Evolutionary conservation across 1,139 yeast species (phyloP).

Genomic region (Lodderomyces margitis): DNA sequence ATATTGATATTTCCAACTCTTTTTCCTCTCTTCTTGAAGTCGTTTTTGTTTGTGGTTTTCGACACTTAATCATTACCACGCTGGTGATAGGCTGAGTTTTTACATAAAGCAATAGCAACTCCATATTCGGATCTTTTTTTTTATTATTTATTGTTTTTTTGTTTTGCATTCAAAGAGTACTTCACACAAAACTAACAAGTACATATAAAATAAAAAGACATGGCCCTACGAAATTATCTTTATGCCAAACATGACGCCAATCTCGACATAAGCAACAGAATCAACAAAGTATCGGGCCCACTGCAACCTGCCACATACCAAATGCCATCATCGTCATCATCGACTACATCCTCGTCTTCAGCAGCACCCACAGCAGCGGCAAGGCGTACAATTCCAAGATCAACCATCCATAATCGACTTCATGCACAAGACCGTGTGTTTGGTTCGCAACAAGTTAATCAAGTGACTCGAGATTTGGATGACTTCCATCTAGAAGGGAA

Average conservation of each 20-base stretch:
- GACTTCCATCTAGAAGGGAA: slow-evolving; percentile 3
- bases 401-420: neutral
- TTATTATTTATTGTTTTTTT: neutral
- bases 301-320: neutral
- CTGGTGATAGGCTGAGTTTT: slow-evolving; percentile 4
- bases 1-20: neutral
- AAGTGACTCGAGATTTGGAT: slow-evolving; percentile 1
- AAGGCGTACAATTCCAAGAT: neutral
- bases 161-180: neutral
- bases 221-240: slow-evolving; percentile 45
- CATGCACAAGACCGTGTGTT: neutral
- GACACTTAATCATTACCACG: neutral
- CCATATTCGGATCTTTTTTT: slow-evolving; percentile 1
- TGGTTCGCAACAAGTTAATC: neutral
- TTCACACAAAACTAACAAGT: neutral
- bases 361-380: neutral
- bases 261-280: slow-evolving; percentile 18
- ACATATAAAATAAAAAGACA: slow-evolving; percentile 9
- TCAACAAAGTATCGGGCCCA: slow-evolving; percentile 18
- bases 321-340: neutral
- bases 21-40: neutral
- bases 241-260: slow-evolving; percentile 41
- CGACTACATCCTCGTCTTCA: neutral
- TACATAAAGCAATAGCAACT: too few relatives aligned
- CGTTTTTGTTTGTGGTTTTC: neutral